phyloP scores from a whole-genome alignment of 2,329 filamentous ascomycete genomes.

The Sarocladium oryzae region DNA sequence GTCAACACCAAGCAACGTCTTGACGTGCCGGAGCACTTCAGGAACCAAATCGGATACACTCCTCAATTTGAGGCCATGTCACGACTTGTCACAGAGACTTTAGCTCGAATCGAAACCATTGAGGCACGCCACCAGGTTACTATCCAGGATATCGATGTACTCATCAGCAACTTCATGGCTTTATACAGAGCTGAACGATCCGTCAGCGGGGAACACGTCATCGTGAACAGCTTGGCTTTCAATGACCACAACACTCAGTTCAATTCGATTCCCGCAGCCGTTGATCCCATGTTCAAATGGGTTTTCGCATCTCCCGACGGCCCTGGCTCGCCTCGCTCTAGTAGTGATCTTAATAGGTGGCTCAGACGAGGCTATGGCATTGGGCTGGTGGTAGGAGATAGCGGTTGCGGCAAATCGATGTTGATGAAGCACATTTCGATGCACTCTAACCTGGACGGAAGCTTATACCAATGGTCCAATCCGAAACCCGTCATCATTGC shows the following conservation, averaged over 20 bases:
- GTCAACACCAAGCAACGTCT: neutral
- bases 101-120: neutral
- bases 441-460: neutral
- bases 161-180: neutral
- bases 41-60: neutral
- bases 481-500: neutral
- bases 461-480: conserved; percentile 4
- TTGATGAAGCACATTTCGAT: neutral
- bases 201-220: neutral
- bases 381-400: neutral
- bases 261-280: neutral
- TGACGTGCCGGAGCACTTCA: neutral
- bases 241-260: neutral
- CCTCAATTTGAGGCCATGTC: neutral
- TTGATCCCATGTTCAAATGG: conserved; percentile 3
- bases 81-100: neutral
- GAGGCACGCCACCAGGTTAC: neutral
- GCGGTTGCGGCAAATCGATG: conserved; percentile 1
- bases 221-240: neutral
- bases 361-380: neutral
- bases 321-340: neutral
- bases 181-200: neutral
- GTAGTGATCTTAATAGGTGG: neutral
- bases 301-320: neutral
- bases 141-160: neutral